A percentile compares a stretch with the other conserved stretches of the same genome.
Evolutionary conservation across 306 rosid species (phyloP).

Genomic region (Phaseolus lunatus): DNA sequence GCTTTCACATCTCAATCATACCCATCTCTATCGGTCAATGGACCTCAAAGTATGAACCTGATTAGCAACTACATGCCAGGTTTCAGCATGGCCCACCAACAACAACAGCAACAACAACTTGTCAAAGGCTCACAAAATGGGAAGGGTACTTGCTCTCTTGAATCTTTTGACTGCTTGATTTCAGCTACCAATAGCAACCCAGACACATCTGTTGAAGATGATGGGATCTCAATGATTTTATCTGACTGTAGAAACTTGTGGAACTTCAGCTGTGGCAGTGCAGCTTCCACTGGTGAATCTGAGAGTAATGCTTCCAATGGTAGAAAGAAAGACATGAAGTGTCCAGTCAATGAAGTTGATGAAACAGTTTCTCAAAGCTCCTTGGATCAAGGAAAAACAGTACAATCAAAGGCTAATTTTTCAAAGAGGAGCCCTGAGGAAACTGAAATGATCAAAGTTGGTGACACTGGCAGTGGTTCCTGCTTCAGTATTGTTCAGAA

Average conservation of each 20-base stretch:
- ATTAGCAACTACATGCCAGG: conserved; percentile 42
- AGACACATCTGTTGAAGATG: conserved; percentile 46
- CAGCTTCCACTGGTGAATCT: conserved; percentile 66
- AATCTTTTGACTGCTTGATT: conserved; percentile 49
- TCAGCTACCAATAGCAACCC: conserved; percentile 50
- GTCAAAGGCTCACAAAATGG: conserved; percentile 36
- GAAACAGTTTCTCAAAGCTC: conserved; percentile 54
- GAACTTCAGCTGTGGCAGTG: conserved; percentile 58
- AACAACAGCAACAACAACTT: conserved; percentile 35
- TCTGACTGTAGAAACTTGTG: conserved; percentile 61
- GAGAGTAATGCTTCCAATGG: conserved; percentile 51
- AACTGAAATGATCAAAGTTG: conserved; percentile 37
- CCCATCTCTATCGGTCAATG: conserved; percentile 35
- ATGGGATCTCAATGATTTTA: conserved; percentile 65
- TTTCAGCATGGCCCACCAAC: conserved; percentile 48
- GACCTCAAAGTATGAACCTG: conserved; percentile 42
- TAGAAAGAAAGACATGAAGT: conserved; percentile 40
- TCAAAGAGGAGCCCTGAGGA: conserved; percentile 55
- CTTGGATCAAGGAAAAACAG: conserved; percentile 41
- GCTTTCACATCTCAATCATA: conserved; percentile 35
- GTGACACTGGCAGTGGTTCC: conserved; percentile 13
- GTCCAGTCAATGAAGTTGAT: conserved; percentile 43
- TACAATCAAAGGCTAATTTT: conserved; percentile 27
- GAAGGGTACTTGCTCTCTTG: conserved; percentile 34
- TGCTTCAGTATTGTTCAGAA: conserved; percentile 47